A percentile compares a stretch with the other conserved stretches of the same genome.
phyloP scores from a whole-genome alignment of 169 alveolate genomes.

The Plasmodium knowlesi region DNA sequence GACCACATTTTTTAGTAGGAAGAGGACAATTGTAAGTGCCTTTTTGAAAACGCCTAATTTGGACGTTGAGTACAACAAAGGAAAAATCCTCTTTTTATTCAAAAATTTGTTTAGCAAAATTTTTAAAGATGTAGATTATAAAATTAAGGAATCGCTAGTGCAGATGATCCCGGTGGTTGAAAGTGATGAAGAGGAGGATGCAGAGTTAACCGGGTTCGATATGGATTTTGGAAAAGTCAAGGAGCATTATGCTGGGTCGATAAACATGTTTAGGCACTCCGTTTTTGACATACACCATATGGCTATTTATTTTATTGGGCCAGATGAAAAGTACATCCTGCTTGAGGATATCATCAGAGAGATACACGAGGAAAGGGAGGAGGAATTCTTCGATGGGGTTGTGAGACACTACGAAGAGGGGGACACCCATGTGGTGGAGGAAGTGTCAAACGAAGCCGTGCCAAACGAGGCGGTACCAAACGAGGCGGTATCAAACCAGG shows the following conservation, averaged over 20 bases:
- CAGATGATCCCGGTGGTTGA: slow-evolving; percentile 7
- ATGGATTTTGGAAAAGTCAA: slow-evolving; percentile 56
- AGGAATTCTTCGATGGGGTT: neutral
- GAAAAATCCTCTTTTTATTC: slow-evolving; percentile 24
- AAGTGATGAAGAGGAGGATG: neutral
- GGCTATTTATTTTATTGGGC: slow-evolving; percentile 48
- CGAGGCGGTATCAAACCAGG: neutral
- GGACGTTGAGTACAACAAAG: slow-evolving; percentile 16
- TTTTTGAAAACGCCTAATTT: slow-evolving; percentile 42
- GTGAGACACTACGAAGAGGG: neutral
- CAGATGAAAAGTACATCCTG: slow-evolving; percentile 33
- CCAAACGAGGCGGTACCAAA: neutral
- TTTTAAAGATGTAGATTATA: slow-evolving; percentile 31
- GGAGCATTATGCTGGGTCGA: slow-evolving; percentile 21
- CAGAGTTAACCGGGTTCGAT: slow-evolving; percentile 36
- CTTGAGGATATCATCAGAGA: slow-evolving; percentile 37
- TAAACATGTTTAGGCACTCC: slow-evolving; percentile 49
- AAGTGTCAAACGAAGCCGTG: neutral
- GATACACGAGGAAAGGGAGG: slow-evolving; percentile 21
- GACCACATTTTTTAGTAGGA: slow-evolving; percentile 30
- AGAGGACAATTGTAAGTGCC: slow-evolving; percentile 22
- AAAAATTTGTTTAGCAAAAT: slow-evolving; percentile 12
- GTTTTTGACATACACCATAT: slow-evolving; percentile 37
- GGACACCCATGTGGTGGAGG: neutral
- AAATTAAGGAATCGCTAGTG: slow-evolving; percentile 39